Evolutionary conservation across 2,329 filamentous ascomycete species (phyloP), one percentile per base, ranked within the genome.

Genomic region (Botrytis galanthina): DNA sequence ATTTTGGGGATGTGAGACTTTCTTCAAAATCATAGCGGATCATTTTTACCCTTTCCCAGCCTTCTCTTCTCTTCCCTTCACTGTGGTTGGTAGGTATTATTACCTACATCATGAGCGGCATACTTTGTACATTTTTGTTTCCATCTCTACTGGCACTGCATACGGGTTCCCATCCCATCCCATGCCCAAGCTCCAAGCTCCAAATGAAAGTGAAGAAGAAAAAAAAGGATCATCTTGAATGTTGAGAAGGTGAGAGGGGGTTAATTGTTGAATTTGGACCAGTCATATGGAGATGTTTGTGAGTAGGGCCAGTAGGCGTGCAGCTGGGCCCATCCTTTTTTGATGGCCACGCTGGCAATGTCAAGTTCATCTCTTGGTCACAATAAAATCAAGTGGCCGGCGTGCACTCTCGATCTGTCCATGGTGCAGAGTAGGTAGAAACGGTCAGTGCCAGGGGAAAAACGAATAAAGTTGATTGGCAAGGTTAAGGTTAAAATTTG

Each of bases 261-360:
- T 54, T 12, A 0, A 54, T 54, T 39, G n/a, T 29, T 20, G 37
- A 20, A 42, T 42, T 42, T 29, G 7, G 26, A 3, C 61, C 61
- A 63, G 37, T 63, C 1, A 42, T 14, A 51, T 51, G 48, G 26
- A 29, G n/a, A 1, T n/a, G 22, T 62, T 42, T 42, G 37, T 51
- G 48, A 51, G 26, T 42, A 42, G 60, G 37, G 37, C n/a, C 26
- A 51, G 26, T 42, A 42, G 60, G 37, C 37, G 20, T 63, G 37
- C 37, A 63, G 61, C 37, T 63, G 37, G 37, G 37, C 37, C 60
- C 37, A 62, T 62, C 37, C 60, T 42, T 62, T 62, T 18, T 62
- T 18, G 37, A 63, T 63, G 60, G 61, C 61, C 61, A 63, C 61
- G 61, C 26, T 63, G 61, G 61, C 37, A 63, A 20, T 42, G 61